Conservation (phyloP, 106 monocot species). For the Allium fistulosum region DNA sequence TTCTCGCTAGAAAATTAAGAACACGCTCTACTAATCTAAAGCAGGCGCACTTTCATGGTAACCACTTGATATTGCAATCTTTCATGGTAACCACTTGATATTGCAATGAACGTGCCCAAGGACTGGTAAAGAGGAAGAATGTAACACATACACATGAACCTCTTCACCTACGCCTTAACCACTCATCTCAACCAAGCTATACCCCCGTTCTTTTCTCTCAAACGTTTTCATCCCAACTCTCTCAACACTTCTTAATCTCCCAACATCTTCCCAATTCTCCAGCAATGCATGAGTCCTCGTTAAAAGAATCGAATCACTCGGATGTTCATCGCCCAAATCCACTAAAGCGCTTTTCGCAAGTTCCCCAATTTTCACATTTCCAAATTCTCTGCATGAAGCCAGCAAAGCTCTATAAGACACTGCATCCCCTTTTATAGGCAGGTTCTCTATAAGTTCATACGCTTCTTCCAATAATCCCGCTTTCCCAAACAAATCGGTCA, state of each 20-base stretch:
- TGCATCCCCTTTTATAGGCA: constrained; percentile 28
- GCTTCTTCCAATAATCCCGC: constrained; percentile 55
- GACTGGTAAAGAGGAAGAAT: too few species aligned
- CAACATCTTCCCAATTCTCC: constrained; percentile 17
- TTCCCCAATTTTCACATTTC: constrained; percentile 26
- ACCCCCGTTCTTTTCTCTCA: constrained; percentile 31
- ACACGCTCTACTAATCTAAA: too few species aligned
- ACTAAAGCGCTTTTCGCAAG: constrained; percentile 16
- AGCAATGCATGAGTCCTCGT: constrained; percentile 19
- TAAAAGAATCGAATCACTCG: constrained; percentile 27
- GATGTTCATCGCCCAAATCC: constrained; percentile 27
- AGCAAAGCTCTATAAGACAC: constrained; percentile 48
- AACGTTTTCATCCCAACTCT: constrained; percentile 1
- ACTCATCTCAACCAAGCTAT: constrained; percentile 26
- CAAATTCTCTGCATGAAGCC: constrained; percentile 34
- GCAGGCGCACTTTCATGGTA: too few species aligned
- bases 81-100: too few species aligned
- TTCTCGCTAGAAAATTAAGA: too few species aligned
- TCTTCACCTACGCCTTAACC: neutral
- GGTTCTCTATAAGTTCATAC: constrained; percentile 27
- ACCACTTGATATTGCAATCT: too few species aligned
- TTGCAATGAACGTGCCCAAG: too few species aligned
- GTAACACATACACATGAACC: too few species aligned
- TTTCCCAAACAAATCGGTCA: constrained; percentile 39
- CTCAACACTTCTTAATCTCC: neutral